Conservation (phyloP, 306 rosid genomes). For the Dryas drummondii region DNA sequence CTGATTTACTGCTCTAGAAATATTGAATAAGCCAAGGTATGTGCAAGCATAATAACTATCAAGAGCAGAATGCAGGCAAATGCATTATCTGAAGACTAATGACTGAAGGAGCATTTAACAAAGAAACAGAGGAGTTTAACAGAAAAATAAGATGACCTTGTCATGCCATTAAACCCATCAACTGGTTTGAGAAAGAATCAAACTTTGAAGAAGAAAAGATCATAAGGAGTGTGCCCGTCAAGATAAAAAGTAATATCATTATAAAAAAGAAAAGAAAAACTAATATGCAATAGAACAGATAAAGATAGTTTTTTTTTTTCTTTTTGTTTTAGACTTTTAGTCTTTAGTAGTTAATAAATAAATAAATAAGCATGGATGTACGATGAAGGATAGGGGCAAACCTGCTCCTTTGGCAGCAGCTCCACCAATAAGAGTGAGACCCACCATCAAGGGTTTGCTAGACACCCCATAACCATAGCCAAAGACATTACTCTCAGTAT, state of each 20-base stretch:
- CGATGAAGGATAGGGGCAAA: constrained; percentile 16
- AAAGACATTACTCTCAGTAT: constrained; percentile 11
- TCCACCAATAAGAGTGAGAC: constrained; percentile 74
- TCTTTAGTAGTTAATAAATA: no score
- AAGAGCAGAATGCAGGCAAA: neutral
- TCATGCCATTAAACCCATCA: neutral
- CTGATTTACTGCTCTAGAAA: neutral
- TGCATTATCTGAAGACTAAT: constrained; percentile 1
- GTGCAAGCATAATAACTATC: neutral
- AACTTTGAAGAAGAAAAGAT: neutral
- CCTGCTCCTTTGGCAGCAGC: constrained; percentile 88
- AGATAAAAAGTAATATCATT: neutral
- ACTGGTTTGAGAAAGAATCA: neutral
- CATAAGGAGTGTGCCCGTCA: neutral
- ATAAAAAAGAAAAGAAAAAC: neutral
- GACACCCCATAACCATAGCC: constrained; percentile 4
- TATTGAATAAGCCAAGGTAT: neutral
- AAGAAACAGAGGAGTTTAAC: constrained; percentile 1
- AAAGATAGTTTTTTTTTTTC: neutral
- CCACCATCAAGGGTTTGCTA: constrained; percentile 46
- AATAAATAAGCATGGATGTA: neutral
- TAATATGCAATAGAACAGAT: neutral
- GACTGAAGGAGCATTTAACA: neutral
- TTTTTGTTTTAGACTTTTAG: neutral
- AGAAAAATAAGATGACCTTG: neutral